Conservation (phyloP, 1,284 basidiomycete species). For the Fomitopsis betulina region DNA sequence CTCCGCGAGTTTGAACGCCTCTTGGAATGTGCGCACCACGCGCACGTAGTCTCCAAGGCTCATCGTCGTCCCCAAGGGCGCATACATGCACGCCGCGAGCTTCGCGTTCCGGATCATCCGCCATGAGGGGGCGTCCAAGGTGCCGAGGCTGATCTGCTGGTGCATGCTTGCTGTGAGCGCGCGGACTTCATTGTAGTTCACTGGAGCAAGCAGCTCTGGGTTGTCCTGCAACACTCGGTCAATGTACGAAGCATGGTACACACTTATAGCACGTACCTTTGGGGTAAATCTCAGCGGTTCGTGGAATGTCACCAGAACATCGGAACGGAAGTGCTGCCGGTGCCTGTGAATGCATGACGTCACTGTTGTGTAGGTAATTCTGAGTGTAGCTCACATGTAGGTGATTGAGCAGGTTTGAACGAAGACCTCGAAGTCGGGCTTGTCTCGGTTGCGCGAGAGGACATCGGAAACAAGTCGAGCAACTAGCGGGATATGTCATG, state of each 20-base stretch:
- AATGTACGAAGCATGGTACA: not conserved
- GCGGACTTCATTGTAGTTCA: slow-evolving; percentile 57
- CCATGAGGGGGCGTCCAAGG: slow-evolving; percentile 82
- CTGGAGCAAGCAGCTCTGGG: slow-evolving; percentile 66
- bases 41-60: slow-evolving; percentile 77
- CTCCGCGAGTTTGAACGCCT: slow-evolving; percentile 58
- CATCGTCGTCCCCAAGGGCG: slow-evolving; percentile 78
- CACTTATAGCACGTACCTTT: slow-evolving; percentile 36
- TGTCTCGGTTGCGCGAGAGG: slow-evolving; percentile 62
- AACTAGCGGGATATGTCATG: slow-evolving; percentile 36
- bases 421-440: slow-evolving; percentile 67
- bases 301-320: slow-evolving; percentile 82
- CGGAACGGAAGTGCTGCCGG: slow-evolving; percentile 78
- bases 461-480: slow-evolving; percentile 78
- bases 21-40: slow-evolving; percentile 67
- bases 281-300: slow-evolving; percentile 64
- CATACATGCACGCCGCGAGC: slow-evolving; percentile 74
- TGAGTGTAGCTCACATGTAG: slow-evolving; percentile 53
- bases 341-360: slow-evolving; percentile 29
- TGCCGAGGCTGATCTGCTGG: slow-evolving; percentile 66
- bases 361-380: not conserved
- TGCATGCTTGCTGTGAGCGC: slow-evolving; percentile 61
- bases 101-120: slow-evolving; percentile 69
- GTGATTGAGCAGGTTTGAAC: slow-evolving; percentile 79
- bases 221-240: slow-evolving; percentile 41